phyloP scores from a whole-genome alignment of 2,329 filamentous ascomycete genomes.

The Ophiocordyceps sinensis region DNA sequence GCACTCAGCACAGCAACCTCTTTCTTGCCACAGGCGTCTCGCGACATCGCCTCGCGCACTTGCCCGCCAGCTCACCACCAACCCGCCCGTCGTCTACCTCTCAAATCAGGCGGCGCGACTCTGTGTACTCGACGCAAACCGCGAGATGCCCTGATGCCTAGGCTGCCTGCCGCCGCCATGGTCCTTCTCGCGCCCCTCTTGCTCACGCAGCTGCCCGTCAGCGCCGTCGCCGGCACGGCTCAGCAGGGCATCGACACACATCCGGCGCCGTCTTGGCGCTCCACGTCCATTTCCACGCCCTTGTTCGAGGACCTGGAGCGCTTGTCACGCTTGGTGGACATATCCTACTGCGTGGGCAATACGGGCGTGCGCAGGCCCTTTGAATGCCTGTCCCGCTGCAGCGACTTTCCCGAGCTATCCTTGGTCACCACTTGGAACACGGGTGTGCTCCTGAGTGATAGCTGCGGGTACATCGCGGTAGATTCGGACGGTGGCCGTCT shows the following conservation, averaged over 20 bases:
- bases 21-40: no score
- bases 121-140: no score
- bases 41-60: no score
- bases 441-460: slow-evolving; percentile 72
- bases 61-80: no score
- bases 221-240: neutral
- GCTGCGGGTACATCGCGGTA: slow-evolving; percentile 86
- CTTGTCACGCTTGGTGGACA: slow-evolving; percentile 80
- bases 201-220: neutral
- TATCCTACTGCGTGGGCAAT: slow-evolving; percentile 81
- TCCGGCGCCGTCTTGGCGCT: neutral
- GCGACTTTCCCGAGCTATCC: slow-evolving; percentile 67
- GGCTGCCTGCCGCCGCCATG: no score
- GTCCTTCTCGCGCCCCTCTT: neutral
- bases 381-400: slow-evolving; percentile 68
- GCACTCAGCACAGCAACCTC: no score
- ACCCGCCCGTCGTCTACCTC: no score
- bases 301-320: slow-evolving; percentile 79
- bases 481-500: slow-evolving; percentile 52
- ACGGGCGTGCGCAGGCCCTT: slow-evolving; percentile 77
- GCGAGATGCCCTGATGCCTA: no score
- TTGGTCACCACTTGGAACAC: slow-evolving; percentile 84
- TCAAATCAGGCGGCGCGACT: no score
- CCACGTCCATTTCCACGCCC: slow-evolving; percentile 32
- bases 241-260: neutral